phyloP scores from a whole-genome alignment of 768 basidiomycete genomes.

The Pleurotus ostreatus region DNA sequence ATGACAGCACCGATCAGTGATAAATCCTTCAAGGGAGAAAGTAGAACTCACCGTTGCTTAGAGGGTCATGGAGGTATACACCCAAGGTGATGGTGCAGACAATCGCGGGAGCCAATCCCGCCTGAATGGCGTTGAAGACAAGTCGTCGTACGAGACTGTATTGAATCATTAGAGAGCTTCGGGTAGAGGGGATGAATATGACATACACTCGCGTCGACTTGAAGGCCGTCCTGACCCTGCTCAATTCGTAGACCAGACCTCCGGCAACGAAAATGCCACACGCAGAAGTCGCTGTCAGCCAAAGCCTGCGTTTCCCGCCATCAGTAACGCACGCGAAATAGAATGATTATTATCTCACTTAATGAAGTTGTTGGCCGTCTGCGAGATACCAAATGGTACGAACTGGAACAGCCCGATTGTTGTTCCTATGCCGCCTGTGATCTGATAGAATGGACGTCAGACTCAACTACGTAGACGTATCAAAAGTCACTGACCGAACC shows the following conservation, averaged over 20 bases:
- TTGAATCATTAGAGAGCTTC: background rate
- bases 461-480: too few relatives aligned
- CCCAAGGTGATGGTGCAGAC: background rate
- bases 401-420: slow-evolving; percentile 3
- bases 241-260: slow-evolving; percentile 2
- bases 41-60: slow-evolving; percentile 1
- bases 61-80: background rate
- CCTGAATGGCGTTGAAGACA: slow-evolving; percentile 4
- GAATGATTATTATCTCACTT: background rate
- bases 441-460: background rate
- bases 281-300: background rate
- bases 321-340: too few relatives aligned
- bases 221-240: slow-evolving; percentile 2
- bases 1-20: background rate
- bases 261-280: background rate
- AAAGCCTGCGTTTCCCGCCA: background rate
- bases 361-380: background rate
- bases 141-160: slow-evolving; percentile 3
- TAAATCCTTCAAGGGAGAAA: background rate
- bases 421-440: slow-evolving; percentile 1
- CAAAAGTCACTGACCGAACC: background rate
- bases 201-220: slow-evolving; percentile 5
- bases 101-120: slow-evolving; percentile 2
- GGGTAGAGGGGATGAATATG: background rate
- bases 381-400: background rate